A percentile compares a stretch with the other conserved stretches of the same genome.
Conservation (phyloP, 2,329 filamentous ascomycete species). For the Pseudocercospora crystallina region DNA sequence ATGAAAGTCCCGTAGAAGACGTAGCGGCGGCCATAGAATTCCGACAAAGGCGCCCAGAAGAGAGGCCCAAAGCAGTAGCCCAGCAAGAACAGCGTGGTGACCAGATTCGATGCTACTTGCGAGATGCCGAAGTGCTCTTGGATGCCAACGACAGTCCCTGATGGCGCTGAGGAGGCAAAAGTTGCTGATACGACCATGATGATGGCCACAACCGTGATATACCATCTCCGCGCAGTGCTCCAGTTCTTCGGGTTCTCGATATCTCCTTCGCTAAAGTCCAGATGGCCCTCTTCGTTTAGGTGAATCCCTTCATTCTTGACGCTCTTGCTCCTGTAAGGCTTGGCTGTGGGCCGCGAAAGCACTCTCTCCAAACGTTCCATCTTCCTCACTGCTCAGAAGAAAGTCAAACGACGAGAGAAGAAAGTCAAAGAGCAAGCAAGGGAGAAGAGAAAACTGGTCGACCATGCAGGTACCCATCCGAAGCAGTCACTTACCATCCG, state of each 20-base stretch:
- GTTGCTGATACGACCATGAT: constrained; percentile 55
- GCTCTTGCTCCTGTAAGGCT: constrained; percentile 51
- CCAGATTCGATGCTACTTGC: constrained; percentile 36
- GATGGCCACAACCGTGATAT: constrained; percentile 44
- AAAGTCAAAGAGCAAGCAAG: too few species aligned
- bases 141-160: constrained; percentile 41
- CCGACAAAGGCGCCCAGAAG: constrained; percentile 65
- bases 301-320: constrained; percentile 42
- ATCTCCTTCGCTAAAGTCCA: constrained; percentile 54
- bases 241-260: constrained; percentile 54
- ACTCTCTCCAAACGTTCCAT: constrained; percentile 42
- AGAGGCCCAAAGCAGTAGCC: constrained; percentile 61
- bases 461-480: too few species aligned
- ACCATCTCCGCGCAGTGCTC: constrained; percentile 38
- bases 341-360: constrained; percentile 53
- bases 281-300: constrained; percentile 51
- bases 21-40: constrained; percentile 60
- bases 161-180: constrained; percentile 51
- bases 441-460: too few species aligned
- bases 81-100: constrained; percentile 31
- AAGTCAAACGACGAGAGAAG: too few species aligned
- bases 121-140: constrained; percentile 49
- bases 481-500: too few species aligned
- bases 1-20: constrained; percentile 49
- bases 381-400: neutral